Evolutionary conservation across 2,329 filamentous ascomycete genomes (phyloP), one percentile per base, ranked within the genome.

Genomic region (Cladophialophora psammophila): DNA sequence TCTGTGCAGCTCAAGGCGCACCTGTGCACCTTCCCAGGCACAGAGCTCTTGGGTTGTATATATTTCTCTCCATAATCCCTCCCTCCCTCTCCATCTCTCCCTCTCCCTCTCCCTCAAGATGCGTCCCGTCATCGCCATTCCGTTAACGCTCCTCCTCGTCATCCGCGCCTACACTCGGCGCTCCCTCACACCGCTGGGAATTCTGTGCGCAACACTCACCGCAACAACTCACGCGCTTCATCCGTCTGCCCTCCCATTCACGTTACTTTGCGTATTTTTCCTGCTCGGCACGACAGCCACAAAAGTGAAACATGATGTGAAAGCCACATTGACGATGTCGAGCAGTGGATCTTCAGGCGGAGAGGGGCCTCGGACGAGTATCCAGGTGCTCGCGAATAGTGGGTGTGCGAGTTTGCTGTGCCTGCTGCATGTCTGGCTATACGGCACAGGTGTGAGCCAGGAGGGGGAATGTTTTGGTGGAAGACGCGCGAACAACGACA

Each of bases 371-470:
- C 86, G 94, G 66, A 96, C 90, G 12, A 90, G 96, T 77, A 82
- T 95, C 36, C 94, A 98, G 84, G 92, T 98, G 9, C 84, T 98
- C 32, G 93, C 94, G 55, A 98, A 98, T 79, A 96, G 93, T 0
- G 81, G 90, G 50, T 88, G 92, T 67, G 93, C 92, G 3, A 92
- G 91, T 4, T 78, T 94, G 13, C 77, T 89, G 45, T 85, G 86
- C 60, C 72, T 87, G 10, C 10, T 65, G 48, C 69, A 71, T 54
- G 20, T 71, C 5, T 71, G 62, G 61, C 50, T 67, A 7, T 69
- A 68, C 38, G 65, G 65, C 2, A 6, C 40, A 12, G 64, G 36
- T 26, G 6, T 7, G 5, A 35, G 36, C 36, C 15, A n/a, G 7
- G 13, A 32, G n/a, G 32, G 35, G 12, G 42, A 31, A 38, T 26